phyloP scores from a whole-genome alignment of 768 basidiomycete species.

The Podaxis mareebaensis region DNA sequence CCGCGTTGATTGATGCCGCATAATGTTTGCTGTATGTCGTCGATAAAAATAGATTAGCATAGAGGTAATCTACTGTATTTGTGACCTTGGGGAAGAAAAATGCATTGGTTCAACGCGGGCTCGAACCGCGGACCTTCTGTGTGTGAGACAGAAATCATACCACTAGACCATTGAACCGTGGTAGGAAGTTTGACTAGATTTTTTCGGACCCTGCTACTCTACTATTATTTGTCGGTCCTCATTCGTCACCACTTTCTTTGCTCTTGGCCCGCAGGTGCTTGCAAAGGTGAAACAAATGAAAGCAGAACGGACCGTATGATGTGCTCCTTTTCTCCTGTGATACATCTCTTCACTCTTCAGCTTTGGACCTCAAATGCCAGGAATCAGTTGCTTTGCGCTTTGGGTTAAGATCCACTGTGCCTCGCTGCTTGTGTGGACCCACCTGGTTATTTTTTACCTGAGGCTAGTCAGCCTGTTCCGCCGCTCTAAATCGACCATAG shows the following conservation, averaged over 20 bases:
- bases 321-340: background rate
- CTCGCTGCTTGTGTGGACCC: background rate
- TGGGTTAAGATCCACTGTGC: background rate
- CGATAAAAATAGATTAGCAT: background rate
- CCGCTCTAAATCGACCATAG: background rate
- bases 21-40: background rate
- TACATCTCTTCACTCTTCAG: background rate
- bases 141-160: slow-evolving; percentile 10
- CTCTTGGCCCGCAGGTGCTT: no score
- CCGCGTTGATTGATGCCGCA: background rate
- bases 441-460: background rate
- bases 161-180: background rate
- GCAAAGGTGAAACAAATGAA: background rate
- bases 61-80: no score
- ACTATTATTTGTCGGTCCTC: no score
- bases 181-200: background rate
- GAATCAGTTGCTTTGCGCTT: background rate
- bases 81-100: background rate
- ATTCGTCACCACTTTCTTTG: background rate
- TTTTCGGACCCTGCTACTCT: background rate
- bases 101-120: background rate
- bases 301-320: background rate
- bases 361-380: background rate
- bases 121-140: slow-evolving; percentile 5
- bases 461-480: background rate